These are phyloP conservation scores for Aspergillus calidoustus DNA, from an alignment of 2,329 filamentous ascomycete species.

Conservation along the genomic window DNA sequence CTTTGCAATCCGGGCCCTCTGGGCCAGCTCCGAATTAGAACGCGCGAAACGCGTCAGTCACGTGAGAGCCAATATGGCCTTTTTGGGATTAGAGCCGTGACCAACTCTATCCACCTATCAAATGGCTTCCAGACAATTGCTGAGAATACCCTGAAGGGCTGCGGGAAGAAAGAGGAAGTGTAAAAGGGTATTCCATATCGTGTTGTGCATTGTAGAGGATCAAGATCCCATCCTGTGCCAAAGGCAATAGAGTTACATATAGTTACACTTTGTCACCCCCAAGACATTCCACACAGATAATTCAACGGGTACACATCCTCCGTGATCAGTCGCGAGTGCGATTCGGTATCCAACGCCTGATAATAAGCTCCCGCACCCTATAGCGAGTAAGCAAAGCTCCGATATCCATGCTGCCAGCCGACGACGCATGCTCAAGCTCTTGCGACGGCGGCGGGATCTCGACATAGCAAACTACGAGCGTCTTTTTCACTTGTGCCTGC, in stretches of 20 bases:
- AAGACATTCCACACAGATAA: neutral
- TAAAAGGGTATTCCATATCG: neutral
- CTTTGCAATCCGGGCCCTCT: neutral
- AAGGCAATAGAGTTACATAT: conserved; percentile 13
- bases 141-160: neutral
- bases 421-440: conserved; percentile 37
- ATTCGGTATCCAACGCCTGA: conserved; percentile 85
- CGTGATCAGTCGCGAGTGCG: conserved; percentile 65
- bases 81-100: conserved; percentile 17
- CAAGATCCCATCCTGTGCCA: neutral
- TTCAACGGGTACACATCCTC: neutral
- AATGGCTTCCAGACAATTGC: neutral
- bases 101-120: neutral
- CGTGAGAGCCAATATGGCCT: conserved; percentile 38
- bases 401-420: conserved; percentile 56
- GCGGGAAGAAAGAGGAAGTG: neutral
- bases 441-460: conserved; percentile 75
- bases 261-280: conserved; percentile 14
- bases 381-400: conserved; percentile 69
- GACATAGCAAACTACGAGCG: conserved; percentile 84
- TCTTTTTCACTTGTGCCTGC: conserved; percentile 88
- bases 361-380: conserved; percentile 76
- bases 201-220: neutral
- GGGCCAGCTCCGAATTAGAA: conserved; percentile 22
- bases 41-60: conserved; percentile 39